phyloP scores from a whole-genome alignment of 495 filamentous ascomycete genomes.

The Neurospora sp. region DNA sequence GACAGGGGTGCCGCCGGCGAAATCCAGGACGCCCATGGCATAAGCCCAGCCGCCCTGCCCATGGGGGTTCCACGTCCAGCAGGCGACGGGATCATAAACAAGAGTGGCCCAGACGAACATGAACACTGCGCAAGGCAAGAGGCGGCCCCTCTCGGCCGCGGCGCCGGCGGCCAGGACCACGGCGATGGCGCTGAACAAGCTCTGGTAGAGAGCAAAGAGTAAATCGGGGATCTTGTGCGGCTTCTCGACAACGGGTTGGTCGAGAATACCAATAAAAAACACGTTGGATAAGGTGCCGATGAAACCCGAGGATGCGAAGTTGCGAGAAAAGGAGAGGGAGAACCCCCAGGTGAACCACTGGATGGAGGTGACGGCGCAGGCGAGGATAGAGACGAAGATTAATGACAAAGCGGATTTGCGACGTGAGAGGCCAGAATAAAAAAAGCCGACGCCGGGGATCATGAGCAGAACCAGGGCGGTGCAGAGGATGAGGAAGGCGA shows the following conservation, averaged over 20 bases:
- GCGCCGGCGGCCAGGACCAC: constrained; percentile 87
- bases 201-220: constrained; percentile 87
- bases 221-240: constrained; percentile 73
- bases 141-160: constrained; percentile 80
- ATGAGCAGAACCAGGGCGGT: constrained; percentile 89
- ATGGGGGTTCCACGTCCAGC: constrained; percentile 88
- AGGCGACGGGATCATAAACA: constrained; percentile 89
- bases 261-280: constrained; percentile 74
- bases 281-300: constrained; percentile 80
- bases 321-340: constrained; percentile 83
- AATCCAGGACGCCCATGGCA: constrained; percentile 77
- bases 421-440: constrained; percentile 92
- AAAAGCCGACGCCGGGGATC: constrained; percentile 97
- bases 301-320: constrained; percentile 52
- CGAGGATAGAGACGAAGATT: constrained; percentile 93
- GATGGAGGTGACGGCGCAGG: constrained; percentile 76
- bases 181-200: constrained; percentile 93
- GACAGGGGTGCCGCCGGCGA: constrained; percentile 88
- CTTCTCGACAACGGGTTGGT: constrained; percentile 56
- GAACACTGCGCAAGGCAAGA: constrained; percentile 91
- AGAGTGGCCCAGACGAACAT: constrained; percentile 96
- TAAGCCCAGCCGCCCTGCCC: constrained; percentile 59
- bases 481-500: constrained; percentile 77
- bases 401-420: constrained; percentile 88
- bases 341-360: constrained; percentile 99